phyloP scores from a whole-genome alignment of 2,329 filamentous ascomycete genomes.

The Trichophyton equinum region DNA sequence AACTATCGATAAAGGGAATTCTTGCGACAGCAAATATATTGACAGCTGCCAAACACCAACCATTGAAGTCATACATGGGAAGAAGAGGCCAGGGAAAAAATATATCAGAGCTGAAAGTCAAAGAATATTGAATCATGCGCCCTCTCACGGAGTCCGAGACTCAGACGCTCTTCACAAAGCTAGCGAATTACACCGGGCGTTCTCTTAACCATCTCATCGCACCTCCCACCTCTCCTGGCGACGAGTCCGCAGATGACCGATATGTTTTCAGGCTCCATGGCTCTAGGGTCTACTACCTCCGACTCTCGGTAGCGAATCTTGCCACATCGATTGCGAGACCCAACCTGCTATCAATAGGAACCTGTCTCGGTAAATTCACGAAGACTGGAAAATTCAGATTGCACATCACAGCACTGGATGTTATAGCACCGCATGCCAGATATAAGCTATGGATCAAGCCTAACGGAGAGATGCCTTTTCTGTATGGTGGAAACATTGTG shows the following conservation, averaged over 20 bases:
- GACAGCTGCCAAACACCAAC: background rate
- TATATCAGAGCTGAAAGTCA: too few species aligned
- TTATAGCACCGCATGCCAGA: conserved; percentile 79
- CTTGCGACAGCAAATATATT: background rate
- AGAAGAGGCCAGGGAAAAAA: background rate
- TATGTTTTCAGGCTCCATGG: conserved; percentile 77
- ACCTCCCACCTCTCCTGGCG: conserved; percentile 53
- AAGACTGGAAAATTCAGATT: conserved; percentile 93
- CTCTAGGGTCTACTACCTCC: conserved; percentile 81
- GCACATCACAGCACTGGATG: conserved; percentile 74
- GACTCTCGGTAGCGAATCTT: conserved; percentile 77
- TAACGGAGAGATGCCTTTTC: conserved; percentile 94
- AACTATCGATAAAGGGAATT: background rate
- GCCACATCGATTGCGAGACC: conserved; percentile 74
- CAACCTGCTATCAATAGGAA: conserved; percentile 75
- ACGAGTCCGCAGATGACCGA: conserved; percentile 53
- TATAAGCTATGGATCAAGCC: conserved; percentile 97
- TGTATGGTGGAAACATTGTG: conserved; percentile 85
- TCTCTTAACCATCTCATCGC: conserved; percentile 76
- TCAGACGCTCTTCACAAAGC: conserved; percentile 73
- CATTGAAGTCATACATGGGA: background rate
- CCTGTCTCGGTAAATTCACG: conserved; percentile 81
- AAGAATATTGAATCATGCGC: conserved; percentile 47
- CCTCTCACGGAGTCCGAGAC: conserved; percentile 56
- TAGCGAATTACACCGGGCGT: conserved; percentile 83